A percentile compares a stretch with the other conserved stretches of the same genome.
phyloP scores from a whole-genome alignment of 1,284 basidiomycete genomes.

The Cryptococcus sp. region DNA sequence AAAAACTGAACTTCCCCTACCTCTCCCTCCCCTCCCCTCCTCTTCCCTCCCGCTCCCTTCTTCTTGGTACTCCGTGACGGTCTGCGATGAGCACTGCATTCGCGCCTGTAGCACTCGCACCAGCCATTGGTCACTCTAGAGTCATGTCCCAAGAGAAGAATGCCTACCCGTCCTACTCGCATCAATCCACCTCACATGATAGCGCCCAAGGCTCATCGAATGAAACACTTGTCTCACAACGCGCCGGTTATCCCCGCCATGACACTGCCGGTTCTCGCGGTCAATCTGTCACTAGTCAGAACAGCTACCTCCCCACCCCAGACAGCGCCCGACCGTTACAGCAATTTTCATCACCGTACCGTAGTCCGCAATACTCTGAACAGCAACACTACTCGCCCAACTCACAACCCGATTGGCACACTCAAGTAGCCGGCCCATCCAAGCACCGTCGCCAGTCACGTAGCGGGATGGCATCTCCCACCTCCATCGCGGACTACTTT shows the following conservation, averaged over 20 bases:
- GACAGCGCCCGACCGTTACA: not conserved
- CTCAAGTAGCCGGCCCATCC: slow-evolving; percentile 15
- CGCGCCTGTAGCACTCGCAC: slow-evolving; percentile 12
- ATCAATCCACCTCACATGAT: not conserved
- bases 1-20: too few relatives aligned
- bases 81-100: slow-evolving; percentile 12
- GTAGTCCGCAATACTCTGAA: slow-evolving; percentile 1
- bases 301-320: not conserved
- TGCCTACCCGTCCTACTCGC: not conserved
- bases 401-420: slow-evolving; percentile 12
- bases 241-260: slow-evolving; percentile 3
- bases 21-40: not conserved
- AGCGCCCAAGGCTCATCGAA: not conserved
- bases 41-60: not conserved
- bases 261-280: not conserved
- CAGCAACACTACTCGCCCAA: slow-evolving; percentile 2
- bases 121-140: slow-evolving; percentile 7
- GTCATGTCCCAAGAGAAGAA: slow-evolving; percentile 1
- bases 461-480: not conserved
- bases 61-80: too few relatives aligned
- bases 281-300: not conserved
- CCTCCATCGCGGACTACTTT: not conserved
- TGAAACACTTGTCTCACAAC: slow-evolving; percentile 2
- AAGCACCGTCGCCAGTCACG: slow-evolving; percentile 7
- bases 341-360: slow-evolving; percentile 1